Conservation (phyloP, 2,329 filamentous ascomycete genomes). For the Stachybotrys chartarum region DNA sequence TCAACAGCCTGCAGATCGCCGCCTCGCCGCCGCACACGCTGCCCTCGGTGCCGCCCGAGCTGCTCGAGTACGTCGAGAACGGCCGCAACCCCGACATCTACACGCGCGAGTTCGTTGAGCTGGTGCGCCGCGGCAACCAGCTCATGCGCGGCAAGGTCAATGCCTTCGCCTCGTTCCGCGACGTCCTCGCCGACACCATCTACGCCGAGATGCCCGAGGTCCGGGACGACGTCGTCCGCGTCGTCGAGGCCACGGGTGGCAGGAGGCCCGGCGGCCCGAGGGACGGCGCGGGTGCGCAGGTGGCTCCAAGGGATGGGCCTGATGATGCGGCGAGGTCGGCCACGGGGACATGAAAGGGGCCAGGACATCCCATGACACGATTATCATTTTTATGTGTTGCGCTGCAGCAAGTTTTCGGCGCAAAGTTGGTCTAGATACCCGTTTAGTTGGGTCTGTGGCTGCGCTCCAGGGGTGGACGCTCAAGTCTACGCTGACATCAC, state of each 20-base stretch:
- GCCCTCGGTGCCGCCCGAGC: conserved; percentile 51
- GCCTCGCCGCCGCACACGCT: conserved; percentile 34
- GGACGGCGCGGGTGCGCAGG: background rate
- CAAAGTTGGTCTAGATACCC: no score
- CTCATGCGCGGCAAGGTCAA: conserved; percentile 56
- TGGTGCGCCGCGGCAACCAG: conserved; percentile 59
- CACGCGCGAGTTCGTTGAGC: conserved; percentile 66
- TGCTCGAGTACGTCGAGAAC: conserved; percentile 63
- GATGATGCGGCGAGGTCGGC: background rate
- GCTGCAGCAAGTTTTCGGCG: no score
- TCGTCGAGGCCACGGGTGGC: conserved; percentile 40
- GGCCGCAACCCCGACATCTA: conserved; percentile 69
- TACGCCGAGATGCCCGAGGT: conserved; percentile 52
- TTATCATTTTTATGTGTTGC: no score
- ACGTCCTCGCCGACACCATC: conserved; percentile 55
- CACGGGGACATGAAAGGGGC: background rate
- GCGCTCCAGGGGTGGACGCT: no score
- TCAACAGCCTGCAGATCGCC: conserved; percentile 30
- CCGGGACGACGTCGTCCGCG: conserved; percentile 40
- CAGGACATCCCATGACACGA: no score
- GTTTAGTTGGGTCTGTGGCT: no score
- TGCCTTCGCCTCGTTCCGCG: conserved; percentile 54
- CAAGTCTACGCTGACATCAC: no score
- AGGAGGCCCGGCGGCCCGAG: background rate
- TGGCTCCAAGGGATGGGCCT: background rate